Evolutionary conservation across 2,329 filamentous ascomycete genomes (phyloP).

Genomic region (Diaporthe capsici): DNA sequence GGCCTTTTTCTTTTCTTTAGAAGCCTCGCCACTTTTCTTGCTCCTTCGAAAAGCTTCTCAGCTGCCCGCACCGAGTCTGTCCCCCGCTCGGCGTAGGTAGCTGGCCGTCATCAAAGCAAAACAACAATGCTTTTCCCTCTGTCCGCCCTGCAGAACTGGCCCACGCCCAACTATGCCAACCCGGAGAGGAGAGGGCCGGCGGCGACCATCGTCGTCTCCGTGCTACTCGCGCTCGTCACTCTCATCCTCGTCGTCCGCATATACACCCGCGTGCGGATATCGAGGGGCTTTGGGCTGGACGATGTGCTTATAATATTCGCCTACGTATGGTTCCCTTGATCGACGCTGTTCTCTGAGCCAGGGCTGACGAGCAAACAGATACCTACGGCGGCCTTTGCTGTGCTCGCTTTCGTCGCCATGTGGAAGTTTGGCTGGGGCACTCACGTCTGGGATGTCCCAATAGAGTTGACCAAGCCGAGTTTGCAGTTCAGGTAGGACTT

Average conservation of each 20-base stretch:
- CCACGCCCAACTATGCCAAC: conserved; percentile 50
- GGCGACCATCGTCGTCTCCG: conserved; percentile 47
- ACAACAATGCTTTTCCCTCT: conserved; percentile 47
- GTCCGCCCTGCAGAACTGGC: conserved; percentile 48
- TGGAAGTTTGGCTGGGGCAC: conserved; percentile 49
- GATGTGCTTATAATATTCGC: conserved; percentile 55
- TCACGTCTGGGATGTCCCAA: conserved; percentile 53
- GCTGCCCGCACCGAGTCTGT: conserved; percentile 10
- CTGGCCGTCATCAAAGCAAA: neutral
- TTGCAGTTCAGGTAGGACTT: conserved; percentile 48
- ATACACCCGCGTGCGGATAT: conserved; percentile 53
- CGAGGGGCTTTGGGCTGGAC: conserved; percentile 54
- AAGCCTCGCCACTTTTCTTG: conserved; percentile 23
- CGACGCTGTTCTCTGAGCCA: neutral
- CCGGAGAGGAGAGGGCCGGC: conserved; percentile 50
- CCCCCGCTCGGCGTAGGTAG: conserved; percentile 10
- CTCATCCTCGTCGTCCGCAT: conserved; percentile 52
- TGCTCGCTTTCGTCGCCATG: conserved; percentile 49
- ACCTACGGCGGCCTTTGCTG: conserved; percentile 51
- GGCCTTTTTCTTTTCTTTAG: neutral
- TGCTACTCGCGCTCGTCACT: conserved; percentile 49
- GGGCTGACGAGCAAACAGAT: conserved; percentile 43
- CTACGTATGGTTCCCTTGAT: conserved; percentile 48
- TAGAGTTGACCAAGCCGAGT: conserved; percentile 43
- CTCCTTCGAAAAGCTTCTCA: conserved; percentile 4